Evolutionary conservation across 441 rosid genomes (phyloP), one percentile per base, ranked within the genome.

Genomic region (Adansonia rubrostipa): DNA sequence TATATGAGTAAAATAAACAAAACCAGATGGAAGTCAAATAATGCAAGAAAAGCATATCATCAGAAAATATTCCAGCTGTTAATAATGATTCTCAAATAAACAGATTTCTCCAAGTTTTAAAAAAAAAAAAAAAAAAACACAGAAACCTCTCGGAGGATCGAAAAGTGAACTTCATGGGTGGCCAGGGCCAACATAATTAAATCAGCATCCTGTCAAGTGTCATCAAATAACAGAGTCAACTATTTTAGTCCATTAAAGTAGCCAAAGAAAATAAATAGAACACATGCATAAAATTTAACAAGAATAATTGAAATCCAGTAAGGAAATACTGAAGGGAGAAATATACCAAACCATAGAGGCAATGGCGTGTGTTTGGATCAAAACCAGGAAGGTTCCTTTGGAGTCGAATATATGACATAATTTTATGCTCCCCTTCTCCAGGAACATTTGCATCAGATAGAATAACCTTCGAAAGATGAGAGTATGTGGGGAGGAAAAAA

Each of bases 361-460:
- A 96, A 83, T 94, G 99, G 54, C 91, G 83, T 57, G 98, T 96
- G 77, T 96, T 94, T 76, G 98, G 97, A 85, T 96, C 88, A 80
- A 85, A 89, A 83, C 98, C 98, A 80, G 96, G 92, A 84, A 90
- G 90, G 80, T 92, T 92, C 85, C 99, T 91, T 86, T 96, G 99
- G 76, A 94, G 97, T 72, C 99, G 98, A 76, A 96, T 82, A 78
- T 91, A 96, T 6, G 99, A 94, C 96, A 96, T 92, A 78, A 94
- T 83, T 85, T 96, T 94, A 85, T 96, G 99, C 84, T 96, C 99
- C 83, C 99, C 99, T 89, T 96, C 99, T 78, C 99, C 98, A 54
- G 99, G 99, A 85, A 93, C 97, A 86, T 96, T 96, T 77, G 98
- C 98, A 85, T 96, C 98, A 53, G 98, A 96, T 70, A 96, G 98